Base-by-base conservation (phyloP, 2,329 filamentous ascomycete species). In the Mollisia scopiformis region DNA sequence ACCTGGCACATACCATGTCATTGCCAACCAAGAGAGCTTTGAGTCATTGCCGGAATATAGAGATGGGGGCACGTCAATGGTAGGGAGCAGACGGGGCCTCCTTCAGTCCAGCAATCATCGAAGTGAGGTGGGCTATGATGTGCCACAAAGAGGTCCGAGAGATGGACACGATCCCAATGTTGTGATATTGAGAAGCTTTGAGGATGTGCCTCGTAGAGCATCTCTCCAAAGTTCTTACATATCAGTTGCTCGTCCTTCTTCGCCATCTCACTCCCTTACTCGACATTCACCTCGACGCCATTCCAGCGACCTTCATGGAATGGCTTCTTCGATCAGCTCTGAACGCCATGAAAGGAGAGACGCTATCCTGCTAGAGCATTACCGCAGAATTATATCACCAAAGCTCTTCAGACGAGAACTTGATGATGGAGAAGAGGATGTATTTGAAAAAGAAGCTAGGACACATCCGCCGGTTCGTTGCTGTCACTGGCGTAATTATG, bases 1-100 rank as follows among this genome's bases (percentile, higher is more conserved):
- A 33, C 83, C 84, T 1, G 84, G 84, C 16, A 84, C 82, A 1
- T 86, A 81, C 69, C 77, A 81, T 68, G 81, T 86, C 21, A 75
- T 86, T 21, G 78, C 81, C 57, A 82, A 83, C 41, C 82, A 80
- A 5, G 76, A 79, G 16, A 85, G 81, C 69, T 86, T 87, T 67
- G 74, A 76, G 27, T 74, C 77, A 30, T 71, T 82, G 8, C 80
- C 82, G 4, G 82, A 85, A 66, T 84, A 84, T 68, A 75, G 73
- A 63, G 74, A 76, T 21, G 53, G 58, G 39, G 54, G 27, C 14
- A 27, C 30, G 10, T 30, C 49, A 31, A 50, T 28, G 27, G 8
- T 23, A 21, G 50, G 35, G 31, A 31, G 41, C 27, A 25, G 10
- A 8, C 39, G 55, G 10, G 51, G 54, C 47, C 31, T 52, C 4